Percentiles rank a stretch among this genome's conserved stretches.
These are phyloP conservation scores for Maudiozyma saulgeensis DNA, from an alignment of 805 yeast species.

Conservation along the genomic window DNA sequence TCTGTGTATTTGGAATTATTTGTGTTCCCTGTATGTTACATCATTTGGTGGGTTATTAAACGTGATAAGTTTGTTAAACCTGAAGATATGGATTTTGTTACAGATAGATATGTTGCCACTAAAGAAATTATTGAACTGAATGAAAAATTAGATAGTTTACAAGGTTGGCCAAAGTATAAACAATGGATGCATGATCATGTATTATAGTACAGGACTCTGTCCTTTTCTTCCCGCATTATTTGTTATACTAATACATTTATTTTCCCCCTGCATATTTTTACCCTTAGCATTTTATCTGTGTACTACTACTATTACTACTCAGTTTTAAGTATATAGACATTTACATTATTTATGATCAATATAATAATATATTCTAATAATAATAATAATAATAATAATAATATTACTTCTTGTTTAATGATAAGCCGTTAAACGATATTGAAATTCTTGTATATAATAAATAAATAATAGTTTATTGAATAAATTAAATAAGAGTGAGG, in stretches of 20 bases:
- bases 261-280: neutral
- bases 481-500: too few relatives aligned
- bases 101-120: constrained; percentile 41
- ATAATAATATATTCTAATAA: too few relatives aligned
- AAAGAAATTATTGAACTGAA: constrained; percentile 38
- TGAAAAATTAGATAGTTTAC: constrained; percentile 32
- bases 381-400: too few relatives aligned
- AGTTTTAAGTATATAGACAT: too few relatives aligned
- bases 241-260: neutral
- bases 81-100: constrained; percentile 45
- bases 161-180: constrained; percentile 36
- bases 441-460: too few relatives aligned
- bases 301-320: too few relatives aligned
- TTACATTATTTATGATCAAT: too few relatives aligned
- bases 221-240: neutral
- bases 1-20: constrained; percentile 38
- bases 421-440: too few relatives aligned
- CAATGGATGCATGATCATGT: constrained; percentile 18
- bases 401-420: too few relatives aligned
- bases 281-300: neutral
- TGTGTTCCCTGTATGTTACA: constrained; percentile 38
- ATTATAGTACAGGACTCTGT: neutral
- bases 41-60: constrained; percentile 35
- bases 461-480: too few relatives aligned
- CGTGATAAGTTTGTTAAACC: constrained; percentile 35